Conservation (phyloP, 2,329 filamentous ascomycete species). For the Furcasterigmium furcatum region DNA sequence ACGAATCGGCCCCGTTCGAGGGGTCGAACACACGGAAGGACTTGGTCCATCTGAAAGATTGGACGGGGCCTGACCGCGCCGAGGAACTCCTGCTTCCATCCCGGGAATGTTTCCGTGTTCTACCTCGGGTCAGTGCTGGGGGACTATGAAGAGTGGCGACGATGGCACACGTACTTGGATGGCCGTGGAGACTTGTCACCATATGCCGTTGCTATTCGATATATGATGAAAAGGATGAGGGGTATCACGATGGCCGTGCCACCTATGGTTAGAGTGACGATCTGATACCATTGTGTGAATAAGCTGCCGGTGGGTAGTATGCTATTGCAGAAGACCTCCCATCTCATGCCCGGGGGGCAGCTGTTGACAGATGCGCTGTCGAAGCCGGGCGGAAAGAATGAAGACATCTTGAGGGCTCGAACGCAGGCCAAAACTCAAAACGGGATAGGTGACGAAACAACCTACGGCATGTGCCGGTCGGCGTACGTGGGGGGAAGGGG, state of each 20-base stretch:
- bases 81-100: neutral
- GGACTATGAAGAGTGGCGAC: no score
- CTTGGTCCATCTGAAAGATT: slow-evolving; percentile 2
- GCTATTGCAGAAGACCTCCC: slow-evolving; percentile 27
- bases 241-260: slow-evolving; percentile 16
- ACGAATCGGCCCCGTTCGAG: slow-evolving; percentile 4
- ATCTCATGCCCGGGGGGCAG: slow-evolving; percentile 14
- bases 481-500: no score
- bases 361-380: slow-evolving; percentile 20
- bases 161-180: neutral
- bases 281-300: slow-evolving; percentile 20
- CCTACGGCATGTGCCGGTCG: neutral
- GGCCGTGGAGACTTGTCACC: neutral
- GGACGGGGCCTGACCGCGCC: neutral
- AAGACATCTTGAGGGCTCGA: slow-evolving; percentile 20
- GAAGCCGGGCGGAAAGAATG: slow-evolving; percentile 26
- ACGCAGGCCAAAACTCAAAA: neutral
- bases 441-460: neutral
- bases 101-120: neutral
- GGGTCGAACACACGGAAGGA: slow-evolving; percentile 13
- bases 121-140: no score
- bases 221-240: slow-evolving; percentile 8
- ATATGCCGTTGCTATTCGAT: neutral
- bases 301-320: slow-evolving; percentile 15
- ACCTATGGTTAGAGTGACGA: slow-evolving; percentile 20